These are phyloP conservation scores for Cladorrhinum sp. DNA, from an alignment of 2,329 filamentous ascomycete genomes.

Conservation along the genomic window DNA sequence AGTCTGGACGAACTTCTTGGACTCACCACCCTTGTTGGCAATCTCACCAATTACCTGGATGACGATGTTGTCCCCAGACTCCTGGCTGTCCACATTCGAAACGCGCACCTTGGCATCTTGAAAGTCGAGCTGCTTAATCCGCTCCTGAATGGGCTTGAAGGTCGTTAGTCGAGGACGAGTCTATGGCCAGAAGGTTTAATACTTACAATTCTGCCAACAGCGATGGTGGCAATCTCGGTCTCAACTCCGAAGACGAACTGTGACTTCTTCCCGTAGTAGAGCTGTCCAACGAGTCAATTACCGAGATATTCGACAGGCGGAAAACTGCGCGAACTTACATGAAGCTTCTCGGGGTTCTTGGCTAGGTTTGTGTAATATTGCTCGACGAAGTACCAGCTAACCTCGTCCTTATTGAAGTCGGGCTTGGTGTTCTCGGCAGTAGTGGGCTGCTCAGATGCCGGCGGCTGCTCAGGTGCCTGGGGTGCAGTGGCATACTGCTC, in stretches of 20 bases:
- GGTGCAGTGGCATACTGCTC: constrained; percentile 39
- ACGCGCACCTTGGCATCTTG: constrained; percentile 98
- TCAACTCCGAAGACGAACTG: constrained; percentile 92
- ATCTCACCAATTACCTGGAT: constrained; percentile 98
- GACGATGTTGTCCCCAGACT: constrained; percentile 87
- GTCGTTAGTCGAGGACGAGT: constrained; percentile 4
- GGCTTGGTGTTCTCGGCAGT: constrained; percentile 35
- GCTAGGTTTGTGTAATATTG: constrained; percentile 98
- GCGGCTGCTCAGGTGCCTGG: constrained; percentile 31
- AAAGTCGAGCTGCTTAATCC: constrained; percentile 89
- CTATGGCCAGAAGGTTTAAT: too few relatives aligned
- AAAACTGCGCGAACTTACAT: constrained; percentile 48
- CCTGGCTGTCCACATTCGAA: constrained; percentile 95
- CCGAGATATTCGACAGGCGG: neutral
- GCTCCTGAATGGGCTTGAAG: constrained; percentile 69
- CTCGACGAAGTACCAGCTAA: constrained; percentile 99
- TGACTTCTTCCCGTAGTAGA: constrained; percentile 95
- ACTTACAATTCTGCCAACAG: constrained; percentile 81
- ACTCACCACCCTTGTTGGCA: constrained; percentile 86
- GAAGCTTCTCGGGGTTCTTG: constrained; percentile 90
- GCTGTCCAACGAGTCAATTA: constrained; percentile 40
- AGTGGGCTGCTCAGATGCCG: constrained; percentile 24
- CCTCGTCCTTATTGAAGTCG: constrained; percentile 78
- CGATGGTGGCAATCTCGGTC: constrained; percentile 82
- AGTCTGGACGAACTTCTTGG: constrained; percentile 96